phyloP scores from a whole-genome alignment of 2,329 filamentous ascomycete species.

The Scolecobasidium constrictum region DNA sequence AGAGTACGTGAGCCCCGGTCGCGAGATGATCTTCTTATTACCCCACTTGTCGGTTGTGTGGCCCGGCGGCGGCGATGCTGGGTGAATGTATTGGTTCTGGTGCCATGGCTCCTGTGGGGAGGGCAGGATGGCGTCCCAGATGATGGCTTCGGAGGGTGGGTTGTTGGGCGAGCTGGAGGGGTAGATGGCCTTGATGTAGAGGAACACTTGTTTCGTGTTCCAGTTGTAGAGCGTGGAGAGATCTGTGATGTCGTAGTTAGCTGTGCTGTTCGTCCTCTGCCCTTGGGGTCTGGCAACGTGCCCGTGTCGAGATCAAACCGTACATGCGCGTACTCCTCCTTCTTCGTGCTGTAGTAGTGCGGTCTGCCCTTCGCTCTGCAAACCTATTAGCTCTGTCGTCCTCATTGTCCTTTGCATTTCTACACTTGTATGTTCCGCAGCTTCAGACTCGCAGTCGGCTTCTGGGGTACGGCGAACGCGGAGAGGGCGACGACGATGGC shows the following conservation, averaged over 20 bases:
- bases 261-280: conserved; percentile 11
- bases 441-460: conserved; percentile 53
- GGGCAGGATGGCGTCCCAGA: conserved; percentile 94
- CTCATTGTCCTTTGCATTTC: too few relatives aligned
- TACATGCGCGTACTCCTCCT: conserved; percentile 92
- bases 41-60: conserved; percentile 33
- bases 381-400: too few relatives aligned
- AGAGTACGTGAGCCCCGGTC: conserved; percentile 6
- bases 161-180: conserved; percentile 32
- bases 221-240: conserved; percentile 89
- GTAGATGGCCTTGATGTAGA: conserved; percentile 81
- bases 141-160: conserved; percentile 56
- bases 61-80: conserved; percentile 47
- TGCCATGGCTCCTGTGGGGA: conserved; percentile 49
- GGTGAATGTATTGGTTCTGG: conserved; percentile 40
- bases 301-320: conserved; percentile 82
- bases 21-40: conserved; percentile 37
- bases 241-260: conserved; percentile 46
- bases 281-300: conserved; percentile 18
- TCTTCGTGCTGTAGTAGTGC: conserved; percentile 89
- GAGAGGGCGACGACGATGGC: conserved; percentile 72
- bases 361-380: conserved; percentile 74
- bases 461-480: conserved; percentile 59
- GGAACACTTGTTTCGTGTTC: conserved; percentile 98
- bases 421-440: conserved; percentile 81